phyloP scores from a whole-genome alignment of 2,329 filamentous ascomycete genomes.

The Fusarium heterosporum region DNA sequence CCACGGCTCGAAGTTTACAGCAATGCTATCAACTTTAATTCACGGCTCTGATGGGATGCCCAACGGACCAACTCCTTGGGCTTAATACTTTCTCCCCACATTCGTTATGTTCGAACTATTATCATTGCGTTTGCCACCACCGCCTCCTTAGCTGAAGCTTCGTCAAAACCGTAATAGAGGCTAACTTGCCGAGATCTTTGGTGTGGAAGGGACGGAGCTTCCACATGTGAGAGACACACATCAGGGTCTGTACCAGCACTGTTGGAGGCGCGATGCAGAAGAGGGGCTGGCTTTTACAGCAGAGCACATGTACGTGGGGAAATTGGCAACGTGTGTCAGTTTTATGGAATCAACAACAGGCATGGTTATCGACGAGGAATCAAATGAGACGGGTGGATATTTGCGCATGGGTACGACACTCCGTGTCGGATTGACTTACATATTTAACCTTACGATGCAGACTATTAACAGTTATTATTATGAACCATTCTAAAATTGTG shows the following conservation, averaged over 20 bases:
- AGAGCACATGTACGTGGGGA: constrained; percentile 5
- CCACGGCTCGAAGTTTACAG: constrained; percentile 42
- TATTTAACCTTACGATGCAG: constrained; percentile 19
- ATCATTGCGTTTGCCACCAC: constrained; percentile 12
- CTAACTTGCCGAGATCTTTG: constrained; percentile 20
- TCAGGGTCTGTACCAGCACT: constrained; percentile 41
- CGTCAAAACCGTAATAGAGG: neutral
- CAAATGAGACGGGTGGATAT: constrained; percentile 19
- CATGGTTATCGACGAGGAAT: constrained; percentile 1
- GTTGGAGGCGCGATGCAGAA: constrained; percentile 15
- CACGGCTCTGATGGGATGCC: constrained; percentile 43
- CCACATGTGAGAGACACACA: constrained; percentile 23
- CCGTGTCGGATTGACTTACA: constrained; percentile 13
- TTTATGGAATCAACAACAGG: constrained; percentile 19
- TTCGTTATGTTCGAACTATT: constrained; percentile 33
- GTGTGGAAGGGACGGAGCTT: constrained; percentile 13
- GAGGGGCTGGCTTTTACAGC: constrained; percentile 10
- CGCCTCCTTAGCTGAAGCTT: neutral
- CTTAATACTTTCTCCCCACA: constrained; percentile 32
- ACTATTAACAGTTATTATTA: neutral
- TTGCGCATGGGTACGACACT: constrained; percentile 17
- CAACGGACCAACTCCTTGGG: constrained; percentile 26
- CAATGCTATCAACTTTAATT: constrained; percentile 43
- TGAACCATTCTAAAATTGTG: neutral
- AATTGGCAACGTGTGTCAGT: constrained; percentile 11